These are phyloP conservation scores for Coemansia sp. DNA, from an alignment of 192 early-diverging fungal species.

Conservation along the genomic window DNA sequence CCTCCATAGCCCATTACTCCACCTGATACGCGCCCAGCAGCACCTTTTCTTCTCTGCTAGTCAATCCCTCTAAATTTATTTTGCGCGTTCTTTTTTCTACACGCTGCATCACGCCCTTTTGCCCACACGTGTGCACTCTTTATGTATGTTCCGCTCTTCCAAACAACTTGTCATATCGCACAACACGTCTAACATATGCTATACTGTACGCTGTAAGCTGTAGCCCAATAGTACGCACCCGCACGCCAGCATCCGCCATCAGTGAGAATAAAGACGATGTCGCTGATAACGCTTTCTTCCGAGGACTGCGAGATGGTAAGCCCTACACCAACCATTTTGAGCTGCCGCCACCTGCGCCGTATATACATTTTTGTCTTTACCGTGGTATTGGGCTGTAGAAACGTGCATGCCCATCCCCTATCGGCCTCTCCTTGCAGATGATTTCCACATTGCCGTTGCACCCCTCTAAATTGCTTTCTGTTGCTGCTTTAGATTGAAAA, in stretches of 20 bases:
- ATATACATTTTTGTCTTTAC: slow-evolving; percentile 5
- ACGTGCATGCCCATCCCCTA: slow-evolving; percentile 1
- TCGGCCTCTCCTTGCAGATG: not conserved
- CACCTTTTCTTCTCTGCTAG: not conserved
- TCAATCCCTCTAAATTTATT: not conserved
- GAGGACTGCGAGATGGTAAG: slow-evolving; percentile 56
- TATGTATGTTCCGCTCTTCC: too few species aligned
- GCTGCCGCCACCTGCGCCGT: not conserved
- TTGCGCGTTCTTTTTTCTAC: not conserved
- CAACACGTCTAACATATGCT: too few species aligned
- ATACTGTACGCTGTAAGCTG: too few species aligned
- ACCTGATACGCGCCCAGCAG: not conserved
- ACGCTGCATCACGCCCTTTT: not conserved
- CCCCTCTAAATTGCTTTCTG: not conserved
- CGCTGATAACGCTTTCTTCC: slow-evolving; percentile 43
- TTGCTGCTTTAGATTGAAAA: slow-evolving; percentile 41
- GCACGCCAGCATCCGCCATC: too few species aligned
- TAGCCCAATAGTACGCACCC: not conserved
- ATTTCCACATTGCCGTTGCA: not conserved
- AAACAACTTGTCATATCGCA: too few species aligned
- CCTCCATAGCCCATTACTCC: slow-evolving; percentile 1
- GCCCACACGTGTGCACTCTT: not conserved
- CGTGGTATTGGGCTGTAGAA: slow-evolving; percentile 12
- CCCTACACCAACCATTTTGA: not conserved
- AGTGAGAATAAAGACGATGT: slow-evolving; percentile 15